Base-by-base conservation (phyloP, 306 rosid species). In the Acacia melanoxylon region DNA sequence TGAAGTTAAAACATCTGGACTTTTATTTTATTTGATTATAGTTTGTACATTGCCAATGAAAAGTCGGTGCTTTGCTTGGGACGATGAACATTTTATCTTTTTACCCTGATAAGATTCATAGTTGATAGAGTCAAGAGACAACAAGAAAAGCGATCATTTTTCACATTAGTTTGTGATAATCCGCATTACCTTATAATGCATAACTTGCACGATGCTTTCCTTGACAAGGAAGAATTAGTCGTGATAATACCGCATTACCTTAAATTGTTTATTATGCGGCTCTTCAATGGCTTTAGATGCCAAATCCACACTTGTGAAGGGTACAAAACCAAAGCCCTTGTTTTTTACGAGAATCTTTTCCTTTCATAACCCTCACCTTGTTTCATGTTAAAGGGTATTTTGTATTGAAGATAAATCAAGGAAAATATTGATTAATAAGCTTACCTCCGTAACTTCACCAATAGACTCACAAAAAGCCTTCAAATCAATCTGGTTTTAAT, bases 41-140 rank as follows among this genome's bases (percentile, higher is more conserved):
- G n/a, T n/a, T n/a, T n/a, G n/a, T n/a, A 95, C 83, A 83, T 95
- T 95, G 71, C 98, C 98, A 75, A 95, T 91, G 87, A 95, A 95
- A 83, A 95, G 93, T 48, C 99, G 96, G 85, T 95, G 92, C 90
- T 93, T 95, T 68, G 96, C 96, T 89, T 95, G 95, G 85, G 98
- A 91, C 51, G 94, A 87, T 24, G 99, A 95, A 85, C 98, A 95
- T 86, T 89, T 95, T 71, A 93, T 87, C 85, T 82, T 93, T 89
- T 78, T 92, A 61, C 98, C 97, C 99, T 93, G 84, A 66, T 76
- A 79, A 78, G 79, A 79, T 76, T 81, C 54, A 75, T 42, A 51
- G 44, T 75, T 31, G 80, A 80, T 13, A 82, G 20, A 84, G 68
- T 81, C 45, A 44, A n/a, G 22, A 85, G 74, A 62, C 69, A 37